Evolutionary conservation across 1,139 yeast species (phyloP), one percentile per base, ranked within the genome.

Genomic region (Magnusiomyces fungicola): DNA sequence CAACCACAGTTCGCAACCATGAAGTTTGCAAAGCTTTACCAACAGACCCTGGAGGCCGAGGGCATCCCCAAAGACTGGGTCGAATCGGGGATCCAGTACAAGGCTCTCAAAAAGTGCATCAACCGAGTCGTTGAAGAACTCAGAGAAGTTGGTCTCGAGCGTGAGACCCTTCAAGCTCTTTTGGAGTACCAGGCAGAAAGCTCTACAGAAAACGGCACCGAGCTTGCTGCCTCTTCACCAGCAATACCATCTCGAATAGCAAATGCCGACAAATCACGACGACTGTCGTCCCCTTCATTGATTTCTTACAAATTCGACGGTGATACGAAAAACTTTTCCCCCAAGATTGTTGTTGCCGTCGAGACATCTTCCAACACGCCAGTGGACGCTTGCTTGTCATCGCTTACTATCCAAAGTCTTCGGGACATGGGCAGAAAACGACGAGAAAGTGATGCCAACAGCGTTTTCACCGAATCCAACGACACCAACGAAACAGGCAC

Each of bases 21-120:
- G 92, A 83, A 83, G 72, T 83, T 83, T 63, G 90, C 87, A 6
- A 83, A 83, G 63, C 75, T 78, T 4, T 76, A 82, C 53, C 82
- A 83, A 60, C 80, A 80, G 57, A 75, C 80, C 1, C 70, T 83
- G 27, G 71, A 70, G 32, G 81, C 77, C 51, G 83, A 80, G 43
- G 75, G 76, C 4, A 70, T 83, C 33, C 92, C 92, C 2, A 74
- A 71, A 38, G 83, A 80, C 38, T 83, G 92, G 92, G 69, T 78
- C 0, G 76, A 73, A 34, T 77, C 80, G 3, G 87, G 89, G 22
- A 83, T 83, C 48, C 84, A 82, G 58, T 83, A 83, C 63, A 83
- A 83, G 60, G 75, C 80, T 1, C 67, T 83, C 48, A 83, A 83
- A 63, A 83, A 83, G 62, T 73, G 80, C 53, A 81, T 83, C 53